phyloP scores from a whole-genome alignment of 2,329 filamentous ascomycete species.

The Chaetomiaceae sp. region DNA sequence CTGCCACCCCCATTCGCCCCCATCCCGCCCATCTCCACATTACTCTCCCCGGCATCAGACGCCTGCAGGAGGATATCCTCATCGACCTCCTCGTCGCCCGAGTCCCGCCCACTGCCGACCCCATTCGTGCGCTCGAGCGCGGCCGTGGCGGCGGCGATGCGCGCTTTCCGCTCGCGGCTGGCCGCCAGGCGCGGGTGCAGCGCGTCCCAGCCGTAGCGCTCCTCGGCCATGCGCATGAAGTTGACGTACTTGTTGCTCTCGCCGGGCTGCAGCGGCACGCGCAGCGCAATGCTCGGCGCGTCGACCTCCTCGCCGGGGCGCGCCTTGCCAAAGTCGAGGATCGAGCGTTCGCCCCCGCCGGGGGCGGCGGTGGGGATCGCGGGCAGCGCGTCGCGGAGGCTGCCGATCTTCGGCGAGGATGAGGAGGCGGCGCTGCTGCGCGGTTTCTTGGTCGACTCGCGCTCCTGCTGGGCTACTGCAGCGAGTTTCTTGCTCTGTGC shows the following conservation, averaged over 20 bases:
- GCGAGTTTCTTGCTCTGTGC: slow-evolving; percentile 38
- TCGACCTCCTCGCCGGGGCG: slow-evolving; percentile 52
- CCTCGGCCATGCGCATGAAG: slow-evolving; percentile 88
- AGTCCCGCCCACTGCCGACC: slow-evolving; percentile 61
- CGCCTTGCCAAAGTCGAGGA: slow-evolving; percentile 55
- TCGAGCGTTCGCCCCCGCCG: slow-evolving; percentile 44
- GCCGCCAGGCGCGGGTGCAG: slow-evolving; percentile 86
- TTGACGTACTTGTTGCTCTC: slow-evolving; percentile 89
- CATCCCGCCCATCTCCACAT: slow-evolving; percentile 78
- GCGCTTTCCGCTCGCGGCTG: slow-evolving; percentile 77
- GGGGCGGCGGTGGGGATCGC: too few species aligned
- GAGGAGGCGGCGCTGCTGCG: slow-evolving; percentile 34
- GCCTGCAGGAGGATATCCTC: slow-evolving; percentile 58
- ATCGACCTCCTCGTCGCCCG: slow-evolving; percentile 76
- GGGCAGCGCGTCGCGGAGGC: slow-evolving; percentile 41
- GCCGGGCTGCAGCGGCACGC: slow-evolving; percentile 66
- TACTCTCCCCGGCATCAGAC: slow-evolving; percentile 65
- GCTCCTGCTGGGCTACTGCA: slow-evolving; percentile 40
- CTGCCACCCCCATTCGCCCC: slow-evolving; percentile 40
- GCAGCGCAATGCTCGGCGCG: slow-evolving; percentile 74
- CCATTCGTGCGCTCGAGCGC: slow-evolving; percentile 80
- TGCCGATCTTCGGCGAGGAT: slow-evolving; percentile 46
- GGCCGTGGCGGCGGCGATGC: slow-evolving; percentile 82
- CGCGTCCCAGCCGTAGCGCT: slow-evolving; percentile 90
- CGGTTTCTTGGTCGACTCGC: slow-evolving; percentile 34